phyloP scores from a whole-genome alignment of 2,329 filamentous ascomycete genomes.

The Zelopaecilomyces penicillatus region DNA sequence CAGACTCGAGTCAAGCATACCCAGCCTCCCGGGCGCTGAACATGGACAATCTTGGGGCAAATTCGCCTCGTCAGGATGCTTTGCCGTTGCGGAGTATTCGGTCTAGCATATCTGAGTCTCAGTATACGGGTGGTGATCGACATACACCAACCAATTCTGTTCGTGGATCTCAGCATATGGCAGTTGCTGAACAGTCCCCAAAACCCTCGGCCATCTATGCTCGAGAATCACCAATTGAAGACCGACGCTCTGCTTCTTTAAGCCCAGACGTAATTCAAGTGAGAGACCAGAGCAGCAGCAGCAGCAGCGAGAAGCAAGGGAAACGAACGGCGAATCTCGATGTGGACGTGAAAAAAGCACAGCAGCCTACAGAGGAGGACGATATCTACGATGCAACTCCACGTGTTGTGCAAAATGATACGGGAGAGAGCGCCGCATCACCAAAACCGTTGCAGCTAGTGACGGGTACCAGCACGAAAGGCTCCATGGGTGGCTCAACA shows the following conservation, averaged over 20 bases:
- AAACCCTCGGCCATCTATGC: too few species aligned
- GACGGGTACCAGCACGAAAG: conserved; percentile 5
- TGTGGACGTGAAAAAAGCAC: conserved; percentile 8
- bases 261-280: conserved; percentile 3
- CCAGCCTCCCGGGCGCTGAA: background rate
- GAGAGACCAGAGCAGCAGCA: background rate
- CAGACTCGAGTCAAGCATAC: background rate
- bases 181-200: too few species aligned
- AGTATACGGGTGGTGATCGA: too few species aligned
- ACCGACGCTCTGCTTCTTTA: background rate
- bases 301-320: background rate
- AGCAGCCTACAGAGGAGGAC: conserved; percentile 17
- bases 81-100: background rate
- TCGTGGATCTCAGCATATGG: too few species aligned
- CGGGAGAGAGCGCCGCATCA: background rate
- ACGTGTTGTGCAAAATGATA: conserved; percentile 6
- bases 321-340: background rate
- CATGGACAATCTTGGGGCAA: background rate
- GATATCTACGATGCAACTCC: conserved; percentile 29
- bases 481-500: background rate
- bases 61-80: background rate
- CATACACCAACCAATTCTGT: too few species aligned
- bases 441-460: background rate
- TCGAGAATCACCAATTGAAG: background rate
- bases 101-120: too few species aligned